These are phyloP conservation scores for Trypanosoma boissoni DNA, from an alignment of 208 protist species.

Conservation along the genomic window DNA sequence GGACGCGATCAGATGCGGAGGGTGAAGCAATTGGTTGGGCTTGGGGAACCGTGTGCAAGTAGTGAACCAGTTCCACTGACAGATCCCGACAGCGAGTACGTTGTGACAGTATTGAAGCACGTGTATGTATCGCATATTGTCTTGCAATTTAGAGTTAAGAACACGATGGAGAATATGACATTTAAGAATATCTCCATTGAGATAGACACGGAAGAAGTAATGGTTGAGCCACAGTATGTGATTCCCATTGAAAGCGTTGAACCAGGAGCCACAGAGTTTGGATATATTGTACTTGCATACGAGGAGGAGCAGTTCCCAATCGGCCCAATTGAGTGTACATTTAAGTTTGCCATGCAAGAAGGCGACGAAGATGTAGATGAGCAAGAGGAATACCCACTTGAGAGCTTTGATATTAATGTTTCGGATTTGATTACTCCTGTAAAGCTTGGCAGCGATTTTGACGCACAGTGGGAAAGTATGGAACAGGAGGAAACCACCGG, in stretches of 20 bases:
- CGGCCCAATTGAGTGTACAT: constrained; percentile 54
- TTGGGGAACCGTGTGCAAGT: constrained; percentile 64
- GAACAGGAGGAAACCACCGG: constrained; percentile 67
- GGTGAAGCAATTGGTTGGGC: constrained; percentile 60
- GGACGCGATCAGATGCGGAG: constrained; percentile 62
- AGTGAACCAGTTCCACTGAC: constrained; percentile 87
- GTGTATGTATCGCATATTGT: constrained; percentile 90
- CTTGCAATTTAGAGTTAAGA: constrained; percentile 93
- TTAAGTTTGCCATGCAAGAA: constrained; percentile 77
- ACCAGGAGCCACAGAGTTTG: constrained; percentile 58
- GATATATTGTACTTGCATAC: constrained; percentile 75
- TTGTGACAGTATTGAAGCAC: constrained; percentile 96
- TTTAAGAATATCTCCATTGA: constrained; percentile 88
- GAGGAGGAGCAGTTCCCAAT: constrained; percentile 59
- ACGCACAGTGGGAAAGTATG: constrained; percentile 34
- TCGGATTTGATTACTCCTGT: constrained; percentile 75
- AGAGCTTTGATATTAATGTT: constrained; percentile 82
- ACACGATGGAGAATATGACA: constrained; percentile 91
- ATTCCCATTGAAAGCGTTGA: constrained; percentile 61
- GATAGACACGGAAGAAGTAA: constrained; percentile 70
- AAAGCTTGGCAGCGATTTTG: constrained; percentile 54
- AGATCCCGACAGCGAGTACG: constrained; percentile 97
- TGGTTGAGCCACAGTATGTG: constrained; percentile 80
- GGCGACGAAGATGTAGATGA: constrained; percentile 27
- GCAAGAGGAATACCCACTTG: constrained; percentile 82